Evolutionary conservation across 2,329 filamentous ascomycete genomes (phyloP).

Genomic region (Xylariaceae sp.): DNA sequence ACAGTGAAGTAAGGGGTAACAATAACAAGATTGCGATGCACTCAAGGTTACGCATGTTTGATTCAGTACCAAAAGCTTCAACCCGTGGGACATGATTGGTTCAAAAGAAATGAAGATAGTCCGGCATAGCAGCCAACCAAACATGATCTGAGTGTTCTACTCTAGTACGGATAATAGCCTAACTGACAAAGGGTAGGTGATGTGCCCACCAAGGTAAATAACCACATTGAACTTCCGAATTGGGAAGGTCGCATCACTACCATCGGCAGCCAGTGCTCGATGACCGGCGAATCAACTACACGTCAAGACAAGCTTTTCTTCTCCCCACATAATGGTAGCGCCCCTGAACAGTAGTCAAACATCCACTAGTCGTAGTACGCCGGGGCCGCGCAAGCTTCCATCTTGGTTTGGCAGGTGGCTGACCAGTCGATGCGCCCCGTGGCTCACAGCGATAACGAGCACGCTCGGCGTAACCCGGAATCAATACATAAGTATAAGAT

Average conservation of each 20-base stretch:
- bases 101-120: no score
- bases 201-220: background rate
- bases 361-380: background rate
- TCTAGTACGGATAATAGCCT: no score
- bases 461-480: background rate
- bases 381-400: constrained; percentile 10
- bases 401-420: constrained; percentile 22
- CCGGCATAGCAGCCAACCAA: no score
- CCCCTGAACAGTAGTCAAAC: background rate
- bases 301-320: background rate
- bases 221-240: constrained; percentile 13
- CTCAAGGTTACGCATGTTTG: no score
- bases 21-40: no score
- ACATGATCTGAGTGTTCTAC: no score
- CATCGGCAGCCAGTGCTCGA: constrained; percentile 1
- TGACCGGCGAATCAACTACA: background rate
- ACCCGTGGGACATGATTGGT: no score
- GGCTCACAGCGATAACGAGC: constrained; percentile 7
- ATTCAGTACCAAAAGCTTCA: no score
- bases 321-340: background rate
- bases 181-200: background rate
- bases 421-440: background rate
- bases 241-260: constrained; percentile 16
- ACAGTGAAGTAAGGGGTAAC: no score
- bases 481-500: constrained; percentile 11